phyloP scores from a whole-genome alignment of 2,329 filamentous ascomycete species.

The Pestalotiopsis sp. region DNA sequence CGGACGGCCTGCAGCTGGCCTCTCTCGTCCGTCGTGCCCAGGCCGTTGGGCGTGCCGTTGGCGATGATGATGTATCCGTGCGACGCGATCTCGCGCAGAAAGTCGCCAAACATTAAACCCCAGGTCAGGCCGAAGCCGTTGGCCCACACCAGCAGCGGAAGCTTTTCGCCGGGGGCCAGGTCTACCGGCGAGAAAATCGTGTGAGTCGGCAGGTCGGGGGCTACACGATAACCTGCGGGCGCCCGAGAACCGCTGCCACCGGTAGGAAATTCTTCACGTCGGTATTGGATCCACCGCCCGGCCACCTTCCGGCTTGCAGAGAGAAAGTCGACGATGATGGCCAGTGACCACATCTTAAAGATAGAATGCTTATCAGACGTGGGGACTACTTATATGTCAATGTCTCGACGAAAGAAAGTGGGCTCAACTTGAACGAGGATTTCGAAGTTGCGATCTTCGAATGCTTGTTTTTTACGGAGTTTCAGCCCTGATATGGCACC shows the following conservation, averaged over 20 bases:
- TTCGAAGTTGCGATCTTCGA: no score
- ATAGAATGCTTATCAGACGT: background rate
- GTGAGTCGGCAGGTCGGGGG: background rate
- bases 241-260: background rate
- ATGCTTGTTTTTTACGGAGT: no score
- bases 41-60: background rate
- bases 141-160: background rate
- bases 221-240: background rate
- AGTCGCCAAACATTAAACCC: slow-evolving; percentile 1
- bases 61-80: slow-evolving; percentile 1
- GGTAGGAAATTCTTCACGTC: background rate
- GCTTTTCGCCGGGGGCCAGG: background rate
- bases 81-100: slow-evolving; percentile 2
- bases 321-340: slow-evolving; percentile 1
- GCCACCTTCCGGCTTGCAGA: background rate
- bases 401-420: no score
- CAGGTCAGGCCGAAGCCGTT: background rate
- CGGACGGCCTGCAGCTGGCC: background rate
- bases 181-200: background rate
- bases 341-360: background rate
- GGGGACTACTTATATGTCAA: no score
- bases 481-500: no score
- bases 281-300: background rate
- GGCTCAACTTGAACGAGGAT: no score
- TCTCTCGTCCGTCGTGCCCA: background rate